Evolutionary conservation across 1,139 yeast species (phyloP).

Genomic region (Pneumocystis wakefieldiae): DNA sequence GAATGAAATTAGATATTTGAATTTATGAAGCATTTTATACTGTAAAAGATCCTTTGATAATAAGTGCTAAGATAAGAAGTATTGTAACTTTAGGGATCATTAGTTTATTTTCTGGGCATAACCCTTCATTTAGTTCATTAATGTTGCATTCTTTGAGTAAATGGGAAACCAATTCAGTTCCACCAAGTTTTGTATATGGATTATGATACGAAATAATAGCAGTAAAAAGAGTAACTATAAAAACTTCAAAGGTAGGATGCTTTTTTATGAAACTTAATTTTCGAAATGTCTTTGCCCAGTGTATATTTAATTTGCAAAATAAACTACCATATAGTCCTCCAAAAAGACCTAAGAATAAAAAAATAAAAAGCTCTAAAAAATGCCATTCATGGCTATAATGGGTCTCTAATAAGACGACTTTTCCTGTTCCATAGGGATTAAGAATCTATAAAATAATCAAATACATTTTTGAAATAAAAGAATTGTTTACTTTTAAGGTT

Average conservation of each 20-base stretch:
- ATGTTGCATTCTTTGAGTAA: constrained; percentile 17
- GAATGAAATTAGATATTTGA: constrained; percentile 27
- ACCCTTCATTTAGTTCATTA: neutral
- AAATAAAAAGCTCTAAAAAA: constrained; percentile 34
- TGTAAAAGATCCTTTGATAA: constrained; percentile 22
- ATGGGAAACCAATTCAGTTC: constrained; percentile 39
- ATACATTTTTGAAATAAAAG: neutral
- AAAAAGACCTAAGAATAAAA: constrained; percentile 36
- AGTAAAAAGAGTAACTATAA: constrained; percentile 34
- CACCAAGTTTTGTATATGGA: constrained; percentile 39
- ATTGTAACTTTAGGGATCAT: neutral
- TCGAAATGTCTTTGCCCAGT: constrained; percentile 38
- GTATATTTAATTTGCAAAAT: constrained; percentile 35
- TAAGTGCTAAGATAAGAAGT: neutral
- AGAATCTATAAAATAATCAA: constrained; percentile 22
- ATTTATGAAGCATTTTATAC: neutral
- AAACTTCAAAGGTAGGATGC: constrained; percentile 37
- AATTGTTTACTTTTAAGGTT: constrained; percentile 28
- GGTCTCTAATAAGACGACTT: constrained; percentile 42
- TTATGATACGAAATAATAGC: constrained; percentile 39
- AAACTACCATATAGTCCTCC: constrained; percentile 48
- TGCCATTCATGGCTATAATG: constrained; percentile 41
- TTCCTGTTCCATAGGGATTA: constrained; percentile 51
- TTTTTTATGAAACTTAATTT: constrained; percentile 25
- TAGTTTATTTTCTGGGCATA: neutral